Percentiles rank a stretch among this genome's conserved stretches.
These are phyloP conservation scores for Xerocomellus amylosporus DNA, from an alignment of 768 basidiomycete species.

Conservation along the genomic window DNA sequence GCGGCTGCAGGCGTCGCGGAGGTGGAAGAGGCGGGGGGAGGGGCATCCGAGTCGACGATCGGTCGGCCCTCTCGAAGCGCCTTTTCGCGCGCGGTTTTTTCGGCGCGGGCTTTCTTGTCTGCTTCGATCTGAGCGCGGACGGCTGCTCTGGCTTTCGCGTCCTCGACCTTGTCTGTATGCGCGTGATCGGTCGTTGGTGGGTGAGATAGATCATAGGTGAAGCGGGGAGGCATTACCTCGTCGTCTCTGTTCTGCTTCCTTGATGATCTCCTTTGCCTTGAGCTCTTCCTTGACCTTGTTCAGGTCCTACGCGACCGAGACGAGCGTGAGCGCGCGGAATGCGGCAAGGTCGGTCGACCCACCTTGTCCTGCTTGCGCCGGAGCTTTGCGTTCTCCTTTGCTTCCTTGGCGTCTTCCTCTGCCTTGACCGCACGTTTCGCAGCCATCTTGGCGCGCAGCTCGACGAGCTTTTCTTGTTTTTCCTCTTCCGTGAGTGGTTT, in stretches of 20 bases:
- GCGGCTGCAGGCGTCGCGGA: conserved; percentile 28
- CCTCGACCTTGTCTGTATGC: conserved; percentile 79
- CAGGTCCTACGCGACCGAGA: conserved; percentile 52
- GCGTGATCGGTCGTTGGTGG: not conserved
- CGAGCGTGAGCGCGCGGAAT: not conserved
- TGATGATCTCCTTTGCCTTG: conserved; percentile 72
- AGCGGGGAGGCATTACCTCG: conserved; percentile 47
- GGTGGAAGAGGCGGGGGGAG: conserved; percentile 31
- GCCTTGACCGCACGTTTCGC: conserved; percentile 76
- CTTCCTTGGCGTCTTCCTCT: conserved; percentile 68
- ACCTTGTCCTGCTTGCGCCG: conserved; percentile 86
- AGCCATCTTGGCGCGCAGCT: conserved; percentile 75
- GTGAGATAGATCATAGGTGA: not conserved
- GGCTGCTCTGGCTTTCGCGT: conserved; percentile 79
- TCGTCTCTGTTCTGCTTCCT: conserved; percentile 80
- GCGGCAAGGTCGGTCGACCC: rapidly evolving
- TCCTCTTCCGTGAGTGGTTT: conserved; percentile 96
- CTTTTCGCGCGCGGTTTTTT: conserved; percentile 87
- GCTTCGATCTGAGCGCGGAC: conserved; percentile 94
- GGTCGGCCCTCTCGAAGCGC: conserved; percentile 78
- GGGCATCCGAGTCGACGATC: conserved; percentile 29
- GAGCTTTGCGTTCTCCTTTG: conserved; percentile 71
- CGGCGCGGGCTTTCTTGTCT: conserved; percentile 86
- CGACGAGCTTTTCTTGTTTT: conserved; percentile 75
- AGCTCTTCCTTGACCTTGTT: conserved; percentile 71